Evolutionary conservation across 352 stramenopile species (phyloP).

Genomic region (Pythium angustatum): DNA sequence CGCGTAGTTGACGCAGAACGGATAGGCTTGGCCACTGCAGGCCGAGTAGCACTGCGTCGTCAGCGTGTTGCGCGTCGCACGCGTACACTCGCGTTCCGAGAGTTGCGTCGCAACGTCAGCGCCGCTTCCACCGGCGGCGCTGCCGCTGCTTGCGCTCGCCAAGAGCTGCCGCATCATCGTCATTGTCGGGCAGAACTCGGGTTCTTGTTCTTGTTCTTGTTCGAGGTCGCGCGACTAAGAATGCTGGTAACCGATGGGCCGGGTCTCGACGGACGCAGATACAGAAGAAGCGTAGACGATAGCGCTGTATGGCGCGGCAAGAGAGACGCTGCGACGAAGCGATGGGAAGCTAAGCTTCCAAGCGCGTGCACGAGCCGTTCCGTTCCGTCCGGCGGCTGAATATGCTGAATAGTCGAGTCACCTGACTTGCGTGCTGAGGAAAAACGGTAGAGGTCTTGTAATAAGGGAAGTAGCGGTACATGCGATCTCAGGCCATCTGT

Average conservation of each 20-base stretch:
- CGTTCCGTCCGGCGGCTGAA: too few species aligned
- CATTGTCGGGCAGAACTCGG: background rate
- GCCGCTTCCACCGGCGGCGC: slow-evolving; percentile 1
- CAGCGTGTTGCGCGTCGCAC: slow-evolving; percentile 56
- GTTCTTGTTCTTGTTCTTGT: too few species aligned
- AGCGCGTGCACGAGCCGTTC: too few species aligned
- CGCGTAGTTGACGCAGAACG: slow-evolving; percentile 71
- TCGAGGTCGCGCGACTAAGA: too few species aligned
- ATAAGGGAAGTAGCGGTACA: background rate
- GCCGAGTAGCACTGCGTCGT: slow-evolving; percentile 53
- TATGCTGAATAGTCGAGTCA: too few species aligned
- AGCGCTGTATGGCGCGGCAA: too few species aligned
- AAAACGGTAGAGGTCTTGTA: background rate
- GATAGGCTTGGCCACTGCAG: slow-evolving; percentile 33
- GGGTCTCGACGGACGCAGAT: too few species aligned
- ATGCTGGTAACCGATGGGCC: too few species aligned
- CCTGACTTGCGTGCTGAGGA: too few species aligned
- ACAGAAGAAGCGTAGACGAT: too few species aligned
- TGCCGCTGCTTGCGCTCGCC: slow-evolving; percentile 8
- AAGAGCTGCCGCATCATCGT: slow-evolving; percentile 14
- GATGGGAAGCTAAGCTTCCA: too few species aligned
- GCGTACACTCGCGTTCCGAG: slow-evolving; percentile 29
- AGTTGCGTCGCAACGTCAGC: background rate
- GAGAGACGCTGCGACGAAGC: too few species aligned
- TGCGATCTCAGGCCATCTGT: slow-evolving; percentile 14